Base-by-base conservation (phyloP, 1,284 basidiomycete genomes). In the Tausonia pullulans region DNA sequence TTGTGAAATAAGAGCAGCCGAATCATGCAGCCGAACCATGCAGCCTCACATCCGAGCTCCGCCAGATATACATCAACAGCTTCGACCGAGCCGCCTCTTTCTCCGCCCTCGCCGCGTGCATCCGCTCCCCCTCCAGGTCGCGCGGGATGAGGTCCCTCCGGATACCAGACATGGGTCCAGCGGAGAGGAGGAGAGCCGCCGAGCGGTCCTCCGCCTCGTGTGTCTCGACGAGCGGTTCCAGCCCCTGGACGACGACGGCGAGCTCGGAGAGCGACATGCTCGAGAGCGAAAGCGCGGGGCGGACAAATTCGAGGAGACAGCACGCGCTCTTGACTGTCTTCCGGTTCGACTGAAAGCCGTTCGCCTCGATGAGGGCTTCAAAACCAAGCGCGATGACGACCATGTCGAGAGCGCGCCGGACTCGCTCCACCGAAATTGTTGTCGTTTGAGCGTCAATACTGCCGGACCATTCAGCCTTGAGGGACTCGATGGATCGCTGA, bases 131-230 rank as follows among this genome's bases (percentile, higher is more conserved):
- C 62, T 52, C 5, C 60, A 41, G 9, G 10, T 63, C 69, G 5
- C 62, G 65, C 43, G 75, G 75, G 50, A 88, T 75, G 0, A 79
- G 74, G 58, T 82, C 78, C 8, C 78, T 77, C 67, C 84, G 81
- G 64, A 92, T 85, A 1, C 88, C 90, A 8, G 86, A 85, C 3
- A 81, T 79, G 9, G 73, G 61, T 50, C 81, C 82, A n/a, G 90
- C 84, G 43, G 78, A 75, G 11, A 87, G 74, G 68, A 92, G 75
- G 3, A 83, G 80, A 11, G 80, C 77, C 80, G 82, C 85, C 16
- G 71, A 72, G 5, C 76, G 70, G 13, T 75, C 69, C 13, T 64
- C 67, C 46, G 72, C 72, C 9, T 68, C 71, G 40, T 71, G 71
- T 10, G 16, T 8, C 44, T 8, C 61, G 4, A 84, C 77, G 16